Evolutionary conservation across 306 rosid species (phyloP).

Genomic region (Medicago ruthenica): DNA sequence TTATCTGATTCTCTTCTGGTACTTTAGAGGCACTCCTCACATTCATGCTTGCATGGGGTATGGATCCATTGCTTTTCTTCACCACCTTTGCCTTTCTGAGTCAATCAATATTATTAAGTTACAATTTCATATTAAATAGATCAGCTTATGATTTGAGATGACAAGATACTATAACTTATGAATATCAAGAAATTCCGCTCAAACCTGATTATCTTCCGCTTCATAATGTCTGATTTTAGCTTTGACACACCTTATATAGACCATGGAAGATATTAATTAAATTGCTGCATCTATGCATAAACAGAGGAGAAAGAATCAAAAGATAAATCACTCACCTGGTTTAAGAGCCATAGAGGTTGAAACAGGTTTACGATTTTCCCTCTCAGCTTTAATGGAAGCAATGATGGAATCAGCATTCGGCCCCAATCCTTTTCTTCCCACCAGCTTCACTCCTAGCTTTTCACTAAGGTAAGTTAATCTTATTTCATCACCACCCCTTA

Average conservation of each 20-base stretch:
- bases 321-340: constrained; percentile 61
- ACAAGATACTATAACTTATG: constrained; percentile 21
- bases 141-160: not conserved
- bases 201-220: constrained; percentile 83
- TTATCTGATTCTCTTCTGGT: constrained; percentile 55
- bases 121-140: constrained; percentile 36
- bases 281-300: constrained; percentile 22
- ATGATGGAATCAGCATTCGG: constrained; percentile 85
- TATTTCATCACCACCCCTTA: constrained; percentile 97
- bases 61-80: constrained; percentile 51
- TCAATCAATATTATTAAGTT: constrained; percentile 37
- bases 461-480: constrained; percentile 84
- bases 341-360: constrained; percentile 64
- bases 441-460: constrained; percentile 88
- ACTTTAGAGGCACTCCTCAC: constrained; percentile 48
- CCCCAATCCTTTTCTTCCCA: constrained; percentile 95
- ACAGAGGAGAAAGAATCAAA: constrained; percentile 28
- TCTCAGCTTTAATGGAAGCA: constrained; percentile 87
- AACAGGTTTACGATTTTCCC: constrained; percentile 79
- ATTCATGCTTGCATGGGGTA: constrained; percentile 52
- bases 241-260: constrained; percentile 69
- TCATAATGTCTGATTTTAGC: constrained; percentile 67
- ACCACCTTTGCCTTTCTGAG: constrained; percentile 86
- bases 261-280: constrained; percentile 41
- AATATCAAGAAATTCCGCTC: constrained; percentile 42